Evolutionary conservation across 1,284 basidiomycete species (phyloP), one percentile per base, ranked within the genome.

Genomic region (Stygiomarasmius scandens): DNA sequence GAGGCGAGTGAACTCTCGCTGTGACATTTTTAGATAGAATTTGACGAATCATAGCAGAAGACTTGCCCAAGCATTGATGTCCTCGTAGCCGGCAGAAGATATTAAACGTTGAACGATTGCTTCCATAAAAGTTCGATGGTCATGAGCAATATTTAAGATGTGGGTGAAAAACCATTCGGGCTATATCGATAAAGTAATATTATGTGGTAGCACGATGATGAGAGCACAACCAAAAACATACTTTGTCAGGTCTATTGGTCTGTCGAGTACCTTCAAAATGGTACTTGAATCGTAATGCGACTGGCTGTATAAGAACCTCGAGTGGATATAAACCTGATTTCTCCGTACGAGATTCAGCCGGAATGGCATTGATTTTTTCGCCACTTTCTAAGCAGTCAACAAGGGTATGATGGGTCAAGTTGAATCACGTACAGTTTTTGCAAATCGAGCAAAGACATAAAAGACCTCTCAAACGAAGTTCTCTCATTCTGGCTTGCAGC

Each of bases 101-200:
- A 95, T 71, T 1, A 96, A 70, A n/a, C 77, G 79, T 71, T 95
- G 94, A 24, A 95, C 74, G 49, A 90, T 79, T n/a, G 74, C 73
- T 58, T 91, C 81, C 78, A 95, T 84, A 73, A 98, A 93, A 20
- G 79, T 67, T 34, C 84, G 78, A 64, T 96, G 94, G 59, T 95
- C 90, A 65, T 93, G 92, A 32, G 86, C 81, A 54, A 89, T 82
- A 65, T 97, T 93, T 25, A 93, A 78, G 16, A 98, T 81, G 70
- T 98, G 93, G 2, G 93, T 90, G 66, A 99, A 92, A 66, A 93
- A 98, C 94, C 96, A 99, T 72, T 98, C 97, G 0, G 96, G 96
- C 92, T 95, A 67, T n/a, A n/a, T n/a, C n/a, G n/a, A n/a, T 38
- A 38, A 49, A 46, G 12, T 32, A 58, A 32, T n/a, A 43, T 22